Evolutionary conservation across 805 yeast genomes (phyloP).

Genomic region (Nematodospora valgi): DNA sequence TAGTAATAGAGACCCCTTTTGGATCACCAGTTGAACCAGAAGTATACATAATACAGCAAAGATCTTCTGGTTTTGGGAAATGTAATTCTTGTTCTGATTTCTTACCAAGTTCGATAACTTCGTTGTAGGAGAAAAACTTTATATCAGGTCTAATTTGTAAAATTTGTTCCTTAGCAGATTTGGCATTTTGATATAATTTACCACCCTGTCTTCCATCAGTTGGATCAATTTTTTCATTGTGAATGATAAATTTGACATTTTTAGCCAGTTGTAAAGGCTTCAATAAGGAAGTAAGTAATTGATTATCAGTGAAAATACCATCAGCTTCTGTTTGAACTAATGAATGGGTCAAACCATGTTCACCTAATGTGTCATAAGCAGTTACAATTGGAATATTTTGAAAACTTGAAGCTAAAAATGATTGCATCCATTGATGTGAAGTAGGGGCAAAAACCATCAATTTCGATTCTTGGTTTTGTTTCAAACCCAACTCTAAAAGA

Average conservation of each 20-base stretch:
- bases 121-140: constrained; percentile 60
- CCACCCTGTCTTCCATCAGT: constrained; percentile 66
- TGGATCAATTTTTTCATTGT: constrained; percentile 58
- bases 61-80: constrained; percentile 56
- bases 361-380: constrained; percentile 94
- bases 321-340: constrained; percentile 74
- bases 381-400: constrained; percentile 87
- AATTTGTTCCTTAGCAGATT: constrained; percentile 56
- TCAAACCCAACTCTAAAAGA: constrained; percentile 65
- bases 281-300: constrained; percentile 60
- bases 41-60: constrained; percentile 80
- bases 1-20: constrained; percentile 74
- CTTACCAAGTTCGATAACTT: constrained; percentile 62
- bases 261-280: constrained; percentile 68
- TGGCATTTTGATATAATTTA: constrained; percentile 54
- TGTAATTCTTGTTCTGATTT: constrained; percentile 36
- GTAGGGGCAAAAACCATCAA: constrained; percentile 88
- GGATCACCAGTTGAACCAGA: constrained; percentile 86
- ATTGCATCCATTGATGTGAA: constrained; percentile 86
- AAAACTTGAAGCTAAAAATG: constrained; percentile 71
- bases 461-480: constrained; percentile 55
- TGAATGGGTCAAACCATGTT: constrained; percentile 82
- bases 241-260: constrained; percentile 64
- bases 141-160: constrained; percentile 73
- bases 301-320: constrained; percentile 82